Conservation (phyloP, 331 rosid species). For the Acacia concinna region DNA sequence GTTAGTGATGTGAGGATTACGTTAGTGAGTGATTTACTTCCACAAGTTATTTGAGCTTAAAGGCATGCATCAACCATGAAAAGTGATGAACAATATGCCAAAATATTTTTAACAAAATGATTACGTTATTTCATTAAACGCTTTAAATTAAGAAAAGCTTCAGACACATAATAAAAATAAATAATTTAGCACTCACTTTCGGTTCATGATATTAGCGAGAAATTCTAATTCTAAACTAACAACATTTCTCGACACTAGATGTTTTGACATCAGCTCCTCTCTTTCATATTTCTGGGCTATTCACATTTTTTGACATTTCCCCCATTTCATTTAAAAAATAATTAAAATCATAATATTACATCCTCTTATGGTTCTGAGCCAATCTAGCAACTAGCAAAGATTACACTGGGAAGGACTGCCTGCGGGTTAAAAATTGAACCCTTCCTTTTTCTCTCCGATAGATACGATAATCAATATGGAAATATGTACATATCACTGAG, state of each 20-base stretch:
- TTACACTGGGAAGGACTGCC: not conserved
- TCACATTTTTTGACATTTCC: not conserved
- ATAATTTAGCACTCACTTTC: not conserved
- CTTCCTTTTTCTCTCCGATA: slow-evolving; percentile 2
- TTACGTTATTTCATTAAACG: not conserved
- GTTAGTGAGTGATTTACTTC: not conserved
- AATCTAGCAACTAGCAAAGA: not conserved
- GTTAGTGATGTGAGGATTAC: too few species aligned
- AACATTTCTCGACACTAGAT: not conserved
- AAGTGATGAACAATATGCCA: not conserved
- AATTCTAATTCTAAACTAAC: not conserved
- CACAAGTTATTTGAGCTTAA: too few species aligned
- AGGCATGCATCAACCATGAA: not conserved
- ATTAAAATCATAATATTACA: not conserved
- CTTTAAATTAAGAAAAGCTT: not conserved
- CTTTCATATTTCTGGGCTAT: not conserved
- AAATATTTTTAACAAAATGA: not conserved
- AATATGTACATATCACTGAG: slow-evolving; percentile 39
- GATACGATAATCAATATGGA: not conserved
- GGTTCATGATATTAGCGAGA: not conserved
- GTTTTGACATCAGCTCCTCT: not conserved
- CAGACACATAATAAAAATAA: not conserved
- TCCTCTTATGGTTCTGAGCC: not conserved
- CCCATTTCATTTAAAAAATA: not conserved
- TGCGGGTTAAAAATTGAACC: slow-evolving; percentile 15